These are phyloP conservation scores for Penicillium cosmopolitanum DNA, from an alignment of 495 filamentous ascomycete genomes.

Conservation along the genomic window DNA sequence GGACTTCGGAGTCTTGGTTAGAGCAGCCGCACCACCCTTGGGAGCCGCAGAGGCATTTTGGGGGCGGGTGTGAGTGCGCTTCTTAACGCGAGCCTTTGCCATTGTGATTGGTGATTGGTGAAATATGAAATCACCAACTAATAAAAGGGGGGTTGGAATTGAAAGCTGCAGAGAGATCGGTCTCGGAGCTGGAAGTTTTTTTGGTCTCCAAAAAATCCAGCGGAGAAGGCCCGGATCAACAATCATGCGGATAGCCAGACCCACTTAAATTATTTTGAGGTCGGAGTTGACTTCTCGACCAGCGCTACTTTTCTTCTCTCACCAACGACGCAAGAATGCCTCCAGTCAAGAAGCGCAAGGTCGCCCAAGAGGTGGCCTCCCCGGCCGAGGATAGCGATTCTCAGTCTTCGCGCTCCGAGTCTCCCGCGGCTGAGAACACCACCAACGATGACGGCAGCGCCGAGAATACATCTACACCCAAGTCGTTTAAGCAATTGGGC, in stretches of 20 bases:
- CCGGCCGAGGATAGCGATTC: slow-evolving; percentile 22
- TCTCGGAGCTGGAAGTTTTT: slow-evolving; percentile 35
- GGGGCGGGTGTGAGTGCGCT: slow-evolving; percentile 80
- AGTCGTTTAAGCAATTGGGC: slow-evolving; percentile 84
- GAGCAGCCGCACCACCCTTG: slow-evolving; percentile 53
- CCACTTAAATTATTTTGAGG: slow-evolving; percentile 39
- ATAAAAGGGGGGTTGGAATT: slow-evolving; percentile 12
- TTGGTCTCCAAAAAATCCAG: slow-evolving; percentile 40
- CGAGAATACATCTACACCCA: slow-evolving; percentile 31
- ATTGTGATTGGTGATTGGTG: slow-evolving; percentile 47
- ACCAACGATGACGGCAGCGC: slow-evolving; percentile 8
- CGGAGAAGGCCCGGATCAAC: slow-evolving; percentile 42
- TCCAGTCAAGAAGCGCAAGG: slow-evolving; percentile 44
- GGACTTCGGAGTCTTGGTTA: slow-evolving; percentile 75
- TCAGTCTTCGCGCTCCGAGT: slow-evolving; percentile 18
- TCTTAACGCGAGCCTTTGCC: slow-evolving; percentile 84
- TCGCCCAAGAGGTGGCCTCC: slow-evolving; percentile 23
- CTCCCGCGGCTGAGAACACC: slow-evolving; percentile 8
- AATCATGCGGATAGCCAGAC: slow-evolving; percentile 33
- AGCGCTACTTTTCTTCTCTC: slow-evolving; percentile 18
- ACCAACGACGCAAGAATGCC: slow-evolving; percentile 33
- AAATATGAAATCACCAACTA: slow-evolving; percentile 14
- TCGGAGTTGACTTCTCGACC: slow-evolving; percentile 8
- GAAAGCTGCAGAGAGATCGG: slow-evolving; percentile 15
- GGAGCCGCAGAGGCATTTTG: slow-evolving; percentile 60